Percentiles rank a stretch among this genome's conserved stretches.
Evolutionary conservation across 495 filamentous ascomycete genomes (phyloP).

Genomic region (Penicillium paradoxum): DNA sequence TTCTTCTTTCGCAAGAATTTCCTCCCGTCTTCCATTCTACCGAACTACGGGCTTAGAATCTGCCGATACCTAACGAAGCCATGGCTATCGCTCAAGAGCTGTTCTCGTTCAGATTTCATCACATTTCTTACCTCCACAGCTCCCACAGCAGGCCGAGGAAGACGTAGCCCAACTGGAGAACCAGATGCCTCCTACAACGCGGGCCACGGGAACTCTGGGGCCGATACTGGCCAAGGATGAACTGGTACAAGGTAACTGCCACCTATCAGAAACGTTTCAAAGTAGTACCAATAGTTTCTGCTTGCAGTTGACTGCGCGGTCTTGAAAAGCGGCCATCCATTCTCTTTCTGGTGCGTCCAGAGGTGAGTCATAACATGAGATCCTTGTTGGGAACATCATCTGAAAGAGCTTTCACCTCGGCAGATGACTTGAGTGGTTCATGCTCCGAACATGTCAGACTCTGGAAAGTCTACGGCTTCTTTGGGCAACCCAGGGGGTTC

Average conservation of each 20-base stretch:
- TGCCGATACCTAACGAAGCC: background rate
- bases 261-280: background rate
- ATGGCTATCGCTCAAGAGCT: background rate
- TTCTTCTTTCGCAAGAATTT: too few species aligned
- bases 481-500: constrained; percentile 10
- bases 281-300: constrained; percentile 22
- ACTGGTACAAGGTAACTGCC: constrained; percentile 59
- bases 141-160: background rate
- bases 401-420: background rate
- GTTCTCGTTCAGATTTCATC: background rate
- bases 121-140: background rate
- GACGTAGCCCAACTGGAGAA: background rate
- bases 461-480: constrained; percentile 6
- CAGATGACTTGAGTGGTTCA: constrained; percentile 8
- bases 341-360: constrained; percentile 44
- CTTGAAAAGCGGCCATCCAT: constrained; percentile 55
- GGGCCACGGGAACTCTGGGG: constrained; percentile 64
- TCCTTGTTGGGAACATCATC: background rate
- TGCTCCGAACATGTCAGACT: constrained; percentile 9
- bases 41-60: too few species aligned
- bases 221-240: constrained; percentile 60
- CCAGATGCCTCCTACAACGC: background rate
- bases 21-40: too few species aligned
- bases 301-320: constrained; percentile 57
- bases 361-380: constrained; percentile 31